Base-by-base conservation (phyloP, 257 asterid species). In the Solanum paucissectum region DNA sequence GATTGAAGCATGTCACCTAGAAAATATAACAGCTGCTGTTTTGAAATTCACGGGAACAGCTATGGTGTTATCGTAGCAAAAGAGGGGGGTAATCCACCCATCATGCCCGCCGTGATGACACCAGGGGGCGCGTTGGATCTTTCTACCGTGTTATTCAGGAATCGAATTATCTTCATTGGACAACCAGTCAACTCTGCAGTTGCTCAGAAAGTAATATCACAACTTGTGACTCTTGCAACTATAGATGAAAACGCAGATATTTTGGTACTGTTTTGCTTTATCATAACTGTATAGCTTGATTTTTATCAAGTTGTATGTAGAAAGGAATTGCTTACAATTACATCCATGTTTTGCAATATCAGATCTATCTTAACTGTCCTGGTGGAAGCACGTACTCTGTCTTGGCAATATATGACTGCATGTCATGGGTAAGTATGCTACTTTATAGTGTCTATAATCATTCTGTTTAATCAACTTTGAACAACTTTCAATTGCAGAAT, bases 361-460 rank as follows among this genome's bases (percentile, higher is more conserved):
- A 97, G 99, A 90, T 97, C 14, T 97, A 96, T 90, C 93, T 97
- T 89, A 97, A 97, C 90, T 95, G 99, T 94, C 98, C 98, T 2
- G 99, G 98, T 82, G 99, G 98, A 87, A 96, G 98, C 91, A 91
- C 95, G 52, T 97, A 96, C 92, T 93, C 98, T 83, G 91, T 96
- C 88, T 87, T 97, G 92, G 99, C 98, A 62, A 96, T 97, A 89
- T 97, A 96, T 92, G 99, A 97, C 91, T 97, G 99, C 94, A 94
- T 97, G 99, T 96, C 99, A 62, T 97, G 99, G 99, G 99, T 97
- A 94, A 90, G 97, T 66, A 83, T 86, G 86, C 72, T 20, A 71
- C 20, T 84, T 9, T 84, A 60, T 82, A 58, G 85, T 72, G 73
- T 75, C 88, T 81, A 46, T 81, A 46, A 52, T 89, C 6, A 74